phyloP scores from a whole-genome alignment of 2,329 filamentous ascomycete species.

The Sporothrix curviconia region DNA sequence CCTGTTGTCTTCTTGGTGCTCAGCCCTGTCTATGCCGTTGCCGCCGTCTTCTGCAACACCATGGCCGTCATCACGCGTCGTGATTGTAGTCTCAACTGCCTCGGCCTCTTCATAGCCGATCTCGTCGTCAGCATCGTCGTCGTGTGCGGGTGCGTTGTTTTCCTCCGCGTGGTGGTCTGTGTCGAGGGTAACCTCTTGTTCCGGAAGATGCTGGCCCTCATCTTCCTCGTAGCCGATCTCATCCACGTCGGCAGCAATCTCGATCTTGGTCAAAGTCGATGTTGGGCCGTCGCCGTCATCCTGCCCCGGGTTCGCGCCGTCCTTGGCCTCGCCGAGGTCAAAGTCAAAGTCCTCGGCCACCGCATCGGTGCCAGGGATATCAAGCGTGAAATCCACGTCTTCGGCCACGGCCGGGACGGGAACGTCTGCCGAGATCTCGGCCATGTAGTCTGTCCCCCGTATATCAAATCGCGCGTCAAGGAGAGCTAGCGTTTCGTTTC shows the following conservation, averaged over 20 bases:
- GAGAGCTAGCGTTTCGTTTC: neutral
- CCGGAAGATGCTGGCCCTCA: neutral
- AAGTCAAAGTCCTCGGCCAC: constrained; percentile 28
- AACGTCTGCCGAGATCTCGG: constrained; percentile 18
- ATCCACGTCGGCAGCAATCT: constrained; percentile 14
- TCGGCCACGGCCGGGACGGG: constrained; percentile 12
- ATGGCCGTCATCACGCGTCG: neutral
- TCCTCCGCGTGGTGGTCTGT: constrained; percentile 4
- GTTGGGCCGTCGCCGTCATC: constrained; percentile 10
- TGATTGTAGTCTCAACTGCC: neutral
- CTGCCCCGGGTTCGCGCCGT: constrained; percentile 4
- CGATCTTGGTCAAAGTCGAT: constrained; percentile 2
- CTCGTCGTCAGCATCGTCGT: constrained; percentile 28
- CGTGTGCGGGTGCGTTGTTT: constrained; percentile 16
- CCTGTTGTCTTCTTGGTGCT: neutral
- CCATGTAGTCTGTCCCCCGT: constrained; percentile 13
- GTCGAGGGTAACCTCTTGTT: neutral
- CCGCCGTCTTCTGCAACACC: neutral
- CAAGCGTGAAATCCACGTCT: constrained; percentile 22
- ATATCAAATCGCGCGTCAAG: neutral
- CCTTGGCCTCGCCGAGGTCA: constrained; percentile 22
- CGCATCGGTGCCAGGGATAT: constrained; percentile 15
- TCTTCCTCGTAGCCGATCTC: constrained; percentile 20
- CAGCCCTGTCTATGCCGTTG: neutral
- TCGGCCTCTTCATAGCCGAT: constrained; percentile 32